Evolutionary conservation across 345 rosid species (phyloP).

Genomic region (Bruguiera parviflora): DNA sequence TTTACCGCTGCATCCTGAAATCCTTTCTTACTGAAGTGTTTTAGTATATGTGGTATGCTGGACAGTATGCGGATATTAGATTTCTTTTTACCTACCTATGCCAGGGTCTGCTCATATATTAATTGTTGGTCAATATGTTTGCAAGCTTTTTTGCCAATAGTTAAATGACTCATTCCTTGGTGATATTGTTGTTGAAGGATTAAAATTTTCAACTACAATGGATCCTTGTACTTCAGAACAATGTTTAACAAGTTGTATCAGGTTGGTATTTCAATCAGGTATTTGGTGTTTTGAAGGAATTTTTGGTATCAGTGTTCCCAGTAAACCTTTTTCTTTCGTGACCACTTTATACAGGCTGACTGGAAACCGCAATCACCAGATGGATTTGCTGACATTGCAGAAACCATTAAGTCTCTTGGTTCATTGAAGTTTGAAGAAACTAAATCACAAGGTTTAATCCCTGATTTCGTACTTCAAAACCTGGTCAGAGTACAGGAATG

Average conservation of each 20-base stretch:
- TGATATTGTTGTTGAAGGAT: slow-evolving; percentile 51
- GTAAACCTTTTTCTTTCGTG: slow-evolving; percentile 2
- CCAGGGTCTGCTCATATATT: background rate
- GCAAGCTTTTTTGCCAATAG: background rate
- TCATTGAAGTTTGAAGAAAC: slow-evolving; percentile 58
- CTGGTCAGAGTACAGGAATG: background rate
- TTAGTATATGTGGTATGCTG: background rate
- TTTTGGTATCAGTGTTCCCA: background rate
- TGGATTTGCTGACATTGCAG: slow-evolving; percentile 64
- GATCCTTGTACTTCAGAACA: slow-evolving; percentile 68
- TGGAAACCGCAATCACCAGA: slow-evolving; percentile 89
- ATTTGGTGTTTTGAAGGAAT: background rate
- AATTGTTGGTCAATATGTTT: background rate
- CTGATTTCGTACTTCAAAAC: slow-evolving; percentile 1
- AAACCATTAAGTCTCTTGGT: slow-evolving; percentile 56
- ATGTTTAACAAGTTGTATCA: slow-evolving; percentile 85
- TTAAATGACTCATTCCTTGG: slow-evolving; percentile 4
- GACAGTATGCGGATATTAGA: too few species aligned
- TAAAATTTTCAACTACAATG: slow-evolving; percentile 76
- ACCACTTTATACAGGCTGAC: slow-evolving; percentile 52
- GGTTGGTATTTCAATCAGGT: slow-evolving; percentile 36
- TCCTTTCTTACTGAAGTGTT: background rate
- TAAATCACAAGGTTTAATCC: slow-evolving; percentile 57
- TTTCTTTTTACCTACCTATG: background rate
- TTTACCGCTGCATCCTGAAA: background rate